Percentiles rank a stretch among this genome's conserved stretches.
phyloP scores from a whole-genome alignment of 2,329 filamentous ascomycete species.

The Cladorrhinum sp. region DNA sequence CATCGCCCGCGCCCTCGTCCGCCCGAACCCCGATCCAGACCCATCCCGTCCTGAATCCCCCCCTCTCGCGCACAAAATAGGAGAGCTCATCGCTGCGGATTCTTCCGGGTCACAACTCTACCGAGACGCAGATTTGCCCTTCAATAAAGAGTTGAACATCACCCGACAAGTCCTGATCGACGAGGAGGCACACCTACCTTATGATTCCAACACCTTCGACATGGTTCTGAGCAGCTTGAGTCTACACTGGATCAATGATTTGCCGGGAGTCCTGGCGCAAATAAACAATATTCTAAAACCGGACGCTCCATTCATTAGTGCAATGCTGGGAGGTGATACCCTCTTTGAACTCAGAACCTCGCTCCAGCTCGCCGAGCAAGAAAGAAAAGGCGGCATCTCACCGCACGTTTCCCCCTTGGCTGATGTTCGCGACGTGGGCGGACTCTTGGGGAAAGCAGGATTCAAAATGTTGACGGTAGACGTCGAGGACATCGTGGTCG shows the following conservation, averaged over 20 bases:
- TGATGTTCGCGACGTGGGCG: slow-evolving; percentile 87
- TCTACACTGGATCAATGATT: slow-evolving; percentile 96
- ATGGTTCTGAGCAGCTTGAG: slow-evolving; percentile 85
- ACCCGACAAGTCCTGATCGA: slow-evolving; percentile 71
- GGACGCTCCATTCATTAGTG: slow-evolving; percentile 86
- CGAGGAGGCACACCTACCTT: slow-evolving; percentile 73
- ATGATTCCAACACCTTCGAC: slow-evolving; percentile 74
- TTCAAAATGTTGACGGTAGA: slow-evolving; percentile 97
- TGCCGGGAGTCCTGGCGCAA: slow-evolving; percentile 78
- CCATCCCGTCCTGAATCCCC: slow-evolving; percentile 54
- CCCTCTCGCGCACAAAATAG: slow-evolving; percentile 69
- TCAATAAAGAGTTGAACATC: slow-evolving; percentile 71
- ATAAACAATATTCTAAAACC: slow-evolving; percentile 87
- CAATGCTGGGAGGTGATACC: slow-evolving; percentile 95
- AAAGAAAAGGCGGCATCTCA: slow-evolving; percentile 85
- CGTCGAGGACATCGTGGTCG: slow-evolving; percentile 93
- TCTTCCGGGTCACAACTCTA: slow-evolving; percentile 74
- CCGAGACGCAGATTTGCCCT: slow-evolving; percentile 71
- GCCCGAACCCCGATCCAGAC: slow-evolving; percentile 62
- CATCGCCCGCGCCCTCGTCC: slow-evolving; percentile 76
- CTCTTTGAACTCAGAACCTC: slow-evolving; percentile 91
- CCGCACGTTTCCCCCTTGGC: slow-evolving; percentile 89
- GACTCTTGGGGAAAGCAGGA: slow-evolving; percentile 77
- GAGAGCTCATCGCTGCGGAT: slow-evolving; percentile 75
- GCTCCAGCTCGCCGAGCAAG: slow-evolving; percentile 86